phyloP scores from a whole-genome alignment of 768 basidiomycete genomes.

The Termitomyces titanicus region DNA sequence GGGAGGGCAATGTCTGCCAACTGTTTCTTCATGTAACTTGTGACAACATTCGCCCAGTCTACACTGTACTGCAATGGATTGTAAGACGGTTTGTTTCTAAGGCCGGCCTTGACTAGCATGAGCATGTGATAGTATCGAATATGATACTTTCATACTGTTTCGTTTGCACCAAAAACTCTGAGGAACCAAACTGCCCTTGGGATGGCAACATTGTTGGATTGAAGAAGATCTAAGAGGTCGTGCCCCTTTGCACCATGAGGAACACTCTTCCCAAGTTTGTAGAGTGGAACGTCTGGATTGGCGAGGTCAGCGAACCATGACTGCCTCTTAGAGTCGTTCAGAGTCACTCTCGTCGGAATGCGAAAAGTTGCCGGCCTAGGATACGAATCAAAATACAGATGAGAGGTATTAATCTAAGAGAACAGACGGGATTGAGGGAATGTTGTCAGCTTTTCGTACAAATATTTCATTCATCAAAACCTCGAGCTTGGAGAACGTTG shows the following conservation, averaged over 20 bases:
- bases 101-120: constrained; percentile 43
- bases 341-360: constrained; percentile 77
- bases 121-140: neutral
- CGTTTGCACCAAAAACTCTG: constrained; percentile 83
- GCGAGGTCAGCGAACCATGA: constrained; percentile 84
- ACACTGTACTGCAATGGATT: constrained; percentile 80
- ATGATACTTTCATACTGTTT: constrained; percentile 49
- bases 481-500: constrained; percentile 58
- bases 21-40: constrained; percentile 80
- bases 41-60: constrained; percentile 82
- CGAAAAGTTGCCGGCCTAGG: constrained; percentile 65
- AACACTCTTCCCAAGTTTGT: constrained; percentile 80
- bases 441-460: constrained; percentile 51
- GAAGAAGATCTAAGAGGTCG: constrained; percentile 76
- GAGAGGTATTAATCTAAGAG: neutral
- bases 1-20: constrained; percentile 76
- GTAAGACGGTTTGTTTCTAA: constrained; percentile 76
- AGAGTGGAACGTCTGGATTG: constrained; percentile 72
- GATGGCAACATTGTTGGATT: constrained; percentile 72
- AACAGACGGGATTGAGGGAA: constrained; percentile 62
- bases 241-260: constrained; percentile 86
- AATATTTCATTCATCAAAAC: constrained; percentile 78
- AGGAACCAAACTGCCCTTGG: constrained; percentile 86
- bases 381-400: neutral
- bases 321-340: constrained; percentile 75